Percentiles rank a stretch among this genome's conserved stretches.
These are phyloP conservation scores for Cicer bijugum DNA, from an alignment of 306 rosid genomes.

Conservation along the genomic window DNA sequence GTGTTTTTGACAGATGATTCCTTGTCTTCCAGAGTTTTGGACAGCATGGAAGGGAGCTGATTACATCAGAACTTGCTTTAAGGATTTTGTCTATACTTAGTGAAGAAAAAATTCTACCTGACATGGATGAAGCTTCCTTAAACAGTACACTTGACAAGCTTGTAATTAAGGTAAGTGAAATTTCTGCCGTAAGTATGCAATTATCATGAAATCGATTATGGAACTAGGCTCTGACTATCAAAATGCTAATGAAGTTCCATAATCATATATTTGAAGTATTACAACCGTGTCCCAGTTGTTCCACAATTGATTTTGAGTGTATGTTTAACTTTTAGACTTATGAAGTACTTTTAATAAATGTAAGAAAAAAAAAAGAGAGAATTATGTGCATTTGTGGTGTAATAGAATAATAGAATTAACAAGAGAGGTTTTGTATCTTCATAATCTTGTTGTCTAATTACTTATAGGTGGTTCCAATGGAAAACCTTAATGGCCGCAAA, in stretches of 20 bases:
- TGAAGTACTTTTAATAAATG: neutral
- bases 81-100: conserved; percentile 78
- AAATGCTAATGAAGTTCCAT: conserved; percentile 10
- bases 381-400: conserved; percentile 9
- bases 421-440: conserved; percentile 33
- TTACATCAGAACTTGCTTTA: conserved; percentile 89
- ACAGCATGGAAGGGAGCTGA: conserved; percentile 99
- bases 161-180: conserved; percentile 71
- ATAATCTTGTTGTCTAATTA: conserved; percentile 44
- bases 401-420: conserved; percentile 20
- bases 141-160: conserved; percentile 76
- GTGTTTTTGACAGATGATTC: conserved; percentile 99
- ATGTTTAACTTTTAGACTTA: conserved; percentile 6
- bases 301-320: conserved; percentile 23
- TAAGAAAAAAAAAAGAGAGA: neutral
- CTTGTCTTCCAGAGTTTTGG: conserved; percentile 99
- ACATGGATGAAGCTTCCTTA: conserved; percentile 60
- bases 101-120: conserved; percentile 72
- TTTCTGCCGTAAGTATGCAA: conserved; percentile 6
- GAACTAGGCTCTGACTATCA: conserved; percentile 32
- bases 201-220: conserved; percentile 35
- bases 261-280: conserved; percentile 7
- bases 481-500: conserved; percentile 87
- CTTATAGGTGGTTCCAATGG: conserved; percentile 89
- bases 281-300: conserved; percentile 16